Evolutionary conservation across 345 rosid species (phyloP), one percentile per base, ranked within the genome.

Genomic region (Corymbia maculata): DNA sequence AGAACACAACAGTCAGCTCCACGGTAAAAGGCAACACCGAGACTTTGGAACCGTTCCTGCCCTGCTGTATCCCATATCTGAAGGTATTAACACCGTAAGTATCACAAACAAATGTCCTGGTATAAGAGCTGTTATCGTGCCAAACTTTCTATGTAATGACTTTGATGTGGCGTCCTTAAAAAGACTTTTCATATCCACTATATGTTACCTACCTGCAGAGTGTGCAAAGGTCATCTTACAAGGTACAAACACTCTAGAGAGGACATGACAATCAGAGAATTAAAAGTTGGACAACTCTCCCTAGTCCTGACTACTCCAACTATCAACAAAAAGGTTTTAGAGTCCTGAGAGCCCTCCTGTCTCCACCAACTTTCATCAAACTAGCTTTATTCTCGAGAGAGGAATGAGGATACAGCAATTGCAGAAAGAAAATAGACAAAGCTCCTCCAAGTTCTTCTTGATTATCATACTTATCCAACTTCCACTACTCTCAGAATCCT

Each of bases 11-110:
- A 95, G 89, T 96, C 98, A 4, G 98, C 98, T 30, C 98, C 98
- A 82, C 98, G 90, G 88, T 96, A 96, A 87, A 96, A 96, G 10
- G 98, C 98, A 21, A 96, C 98, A 75, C 97, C 98, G 13, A 96
- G 95, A 87, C 98, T 96, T 87, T 96, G 99, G 86, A 96, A 96
- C 85, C 99, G 93, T 87, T 96, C 99, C 92, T 96, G 99, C 24
- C 99, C 98, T 14, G 99, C 97, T 36, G 99, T 96, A 90, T 96
- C 99, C 99, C 99, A 96, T 89, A 96, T 95, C 98, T 97, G 92
- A 89, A 45, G 12, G 88, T 9, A 66, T 79, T 19, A 57, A 87
- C 32, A 49, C 51, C 36, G 6, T 68, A 51, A 85, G 64, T 85
- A 36, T 85, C 42, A 85, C 61, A 85, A 13, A 55, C 64, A 85